These are phyloP conservation scores for Endoconidiophora laricicola DNA, from an alignment of 2,329 filamentous ascomycete genomes.

Conservation along the genomic window DNA sequence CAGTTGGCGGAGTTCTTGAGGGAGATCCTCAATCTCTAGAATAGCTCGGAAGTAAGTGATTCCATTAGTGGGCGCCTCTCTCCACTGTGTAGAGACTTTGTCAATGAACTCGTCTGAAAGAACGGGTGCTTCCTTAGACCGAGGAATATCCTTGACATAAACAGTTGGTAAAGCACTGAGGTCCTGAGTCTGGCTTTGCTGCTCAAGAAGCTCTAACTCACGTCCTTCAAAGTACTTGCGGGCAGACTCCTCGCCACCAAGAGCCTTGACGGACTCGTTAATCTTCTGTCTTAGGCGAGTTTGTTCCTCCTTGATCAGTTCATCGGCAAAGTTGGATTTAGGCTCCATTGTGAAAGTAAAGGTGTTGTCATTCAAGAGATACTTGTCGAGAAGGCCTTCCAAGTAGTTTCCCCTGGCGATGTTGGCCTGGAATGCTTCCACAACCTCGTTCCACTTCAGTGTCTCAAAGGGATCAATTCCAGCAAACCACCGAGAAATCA, in stretches of 20 bases:
- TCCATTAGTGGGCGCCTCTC: constrained; percentile 84
- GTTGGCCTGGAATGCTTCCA: constrained; percentile 63
- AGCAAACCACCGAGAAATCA: constrained; percentile 90
- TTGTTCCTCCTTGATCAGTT: constrained; percentile 62
- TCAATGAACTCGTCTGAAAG: constrained; percentile 49
- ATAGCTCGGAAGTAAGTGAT: constrained; percentile 90
- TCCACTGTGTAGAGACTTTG: constrained; percentile 65
- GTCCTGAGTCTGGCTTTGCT: constrained; percentile 74
- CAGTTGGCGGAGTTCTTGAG: constrained; percentile 67
- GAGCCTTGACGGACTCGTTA: constrained; percentile 46
- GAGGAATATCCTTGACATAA: constrained; percentile 74
- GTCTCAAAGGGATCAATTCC: constrained; percentile 84
- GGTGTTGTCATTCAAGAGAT: constrained; percentile 71
- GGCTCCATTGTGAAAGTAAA: constrained; percentile 92
- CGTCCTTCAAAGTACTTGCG: constrained; percentile 55
- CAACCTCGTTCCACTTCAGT: constrained; percentile 79
- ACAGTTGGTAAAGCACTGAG: constrained; percentile 78
- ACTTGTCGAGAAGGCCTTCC: constrained; percentile 73
- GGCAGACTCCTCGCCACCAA: constrained; percentile 55
- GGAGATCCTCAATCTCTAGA: constrained; percentile 61
- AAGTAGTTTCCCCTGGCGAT: constrained; percentile 66
- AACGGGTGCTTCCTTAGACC: constrained; percentile 45
- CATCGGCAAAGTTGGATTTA: constrained; percentile 54
- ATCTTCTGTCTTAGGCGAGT: constrained; percentile 61
- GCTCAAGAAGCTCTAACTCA: constrained; percentile 62